Base-by-base conservation (phyloP, 1,284 basidiomycete genomes). In the Melampsora larici-populina region DNA sequence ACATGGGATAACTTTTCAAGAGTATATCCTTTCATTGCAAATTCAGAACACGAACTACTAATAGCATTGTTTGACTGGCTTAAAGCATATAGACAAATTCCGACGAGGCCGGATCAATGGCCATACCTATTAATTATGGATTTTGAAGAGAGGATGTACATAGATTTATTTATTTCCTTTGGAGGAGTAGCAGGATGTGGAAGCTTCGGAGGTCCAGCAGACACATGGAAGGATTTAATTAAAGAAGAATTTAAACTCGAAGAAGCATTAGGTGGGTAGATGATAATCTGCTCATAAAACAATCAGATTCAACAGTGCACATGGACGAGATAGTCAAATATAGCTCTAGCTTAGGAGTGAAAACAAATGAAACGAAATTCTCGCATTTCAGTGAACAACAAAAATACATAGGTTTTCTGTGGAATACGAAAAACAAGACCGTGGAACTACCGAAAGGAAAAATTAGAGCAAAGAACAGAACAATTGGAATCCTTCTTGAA, bases 121-220 rank as follows among this genome's bases (percentile, higher is more conserved):
- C 62, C 62, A 3, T 63, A 21, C 62, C 24, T 63, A 18, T 17
- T 63, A 36, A 63, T 63, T 4, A 7, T 15, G 24, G 24, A 63
- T 26, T 63, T 63, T n/a, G 9, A 63, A 1, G 24, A 36, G 3
- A 1, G 8, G 4, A 18, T 63, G 15, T 63, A 18, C 13, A 3
- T 67, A 5, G 65, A 67, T 17, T 36, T 33, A 1, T 8, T n/a
- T 24, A 67, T 67, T n/a, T 26, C 65, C 4, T 40, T 46, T 67
- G 65, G 63, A 1, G 65, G 31, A 21, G 60, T 63, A 26, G 60
- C 11, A 4, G 60, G 60, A 21, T 63, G 60, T n/a, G 60, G 60
- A n/a, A 46, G 40, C 15, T 67, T 67, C n/a, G 65, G 65, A 26
- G 7, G 65, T 18, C 65, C 65, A 21, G 65, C 65, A 43, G 65